Base-by-base conservation (phyloP, 371 early-diverging fungal species). In the Choanephora cucurbitarum region DNA sequence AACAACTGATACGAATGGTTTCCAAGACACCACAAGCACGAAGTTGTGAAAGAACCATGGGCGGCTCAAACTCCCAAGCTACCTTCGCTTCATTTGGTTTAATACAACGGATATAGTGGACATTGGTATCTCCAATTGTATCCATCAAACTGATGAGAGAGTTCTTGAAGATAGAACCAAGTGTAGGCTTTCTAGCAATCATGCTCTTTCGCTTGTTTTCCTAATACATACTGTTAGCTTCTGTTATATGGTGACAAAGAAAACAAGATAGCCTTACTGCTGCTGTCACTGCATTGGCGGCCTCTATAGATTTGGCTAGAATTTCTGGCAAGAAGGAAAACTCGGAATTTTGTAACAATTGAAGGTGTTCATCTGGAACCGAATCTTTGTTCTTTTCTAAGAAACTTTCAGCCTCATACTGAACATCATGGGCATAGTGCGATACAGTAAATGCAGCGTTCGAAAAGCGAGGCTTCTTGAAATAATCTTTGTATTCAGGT, bases 11-110 rank as follows among this genome's bases (percentile, higher is more conserved):
- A 32, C 98, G 88, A 66, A 99, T 99, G 7, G 99, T 99, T 74
- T 99, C 99, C 13, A 99, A 68, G 6, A 99, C 99, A 85, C 99
- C 99, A 79, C 99, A 99, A 28, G 99, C 99, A 44, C 95, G 88
- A 43, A 99, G 74, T 75, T 99, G 99, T 18, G 90, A 73, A 5
- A 99, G 81, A 11, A 99, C 97, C 87, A 95, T 89, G 33, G 85
- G 85, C 19, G 93, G 85, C 53, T 98, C 96, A 61, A 98, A 94
- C 23, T 66, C 75, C 86, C 92, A 91, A 14, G 97, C 86, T 2
- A 72, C 80, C 74, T 97, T 97, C 41, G 86, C 88, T 68, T 91
- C 92, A 74, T 97, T 97, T 15, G 98, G 97, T 72, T 96, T 96
- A 72, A 97, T 93, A 81, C 98, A 97, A 51, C 98, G 92, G 59